Conservation (phyloP, 2,329 filamentous ascomycete species). For the Penicillium sumatraense region DNA sequence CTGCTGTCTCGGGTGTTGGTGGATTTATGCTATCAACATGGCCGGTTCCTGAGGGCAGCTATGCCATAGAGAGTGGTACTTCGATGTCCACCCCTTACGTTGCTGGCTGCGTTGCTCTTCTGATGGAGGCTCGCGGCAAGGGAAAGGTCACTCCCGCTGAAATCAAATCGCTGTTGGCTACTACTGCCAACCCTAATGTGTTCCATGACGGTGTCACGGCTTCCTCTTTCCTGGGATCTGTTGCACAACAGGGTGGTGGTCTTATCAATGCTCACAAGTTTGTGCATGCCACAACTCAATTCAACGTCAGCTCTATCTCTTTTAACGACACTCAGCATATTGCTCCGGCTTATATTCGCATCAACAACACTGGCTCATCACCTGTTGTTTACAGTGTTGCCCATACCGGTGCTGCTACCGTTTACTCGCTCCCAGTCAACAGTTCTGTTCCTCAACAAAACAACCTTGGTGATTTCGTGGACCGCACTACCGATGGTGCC, state of each 20-base stretch:
- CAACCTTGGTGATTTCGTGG: conserved; percentile 12
- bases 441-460: conserved; percentile 6
- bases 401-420: conserved; percentile 56
- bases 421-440: conserved; percentile 53
- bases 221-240: conserved; percentile 48
- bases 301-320: conserved; percentile 62
- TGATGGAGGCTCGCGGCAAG: conserved; percentile 34
- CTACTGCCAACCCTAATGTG: conserved; percentile 27
- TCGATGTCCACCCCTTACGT: conserved; percentile 65
- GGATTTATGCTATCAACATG: conserved; percentile 61
- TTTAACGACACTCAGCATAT: conserved; percentile 70
- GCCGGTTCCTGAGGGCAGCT: conserved; percentile 50
- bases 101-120: conserved; percentile 51
- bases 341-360: conserved; percentile 55
- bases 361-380: conserved; percentile 59
- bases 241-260: conserved; percentile 30
- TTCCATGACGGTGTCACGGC: conserved; percentile 34
- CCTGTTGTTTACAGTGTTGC: conserved; percentile 57
- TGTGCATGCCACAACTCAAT: conserved; percentile 57
- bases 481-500: conserved; percentile 6
- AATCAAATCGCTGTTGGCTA: conserved; percentile 31
- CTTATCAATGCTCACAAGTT: conserved; percentile 47
- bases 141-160: conserved; percentile 19
- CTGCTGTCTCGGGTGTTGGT: conserved; percentile 15
- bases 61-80: conserved; percentile 59